Percentiles rank a stretch among this genome's conserved stretches.
Conservation (phyloP, 2,329 filamentous ascomycete species). For the Sporothrix brasiliensis region DNA sequence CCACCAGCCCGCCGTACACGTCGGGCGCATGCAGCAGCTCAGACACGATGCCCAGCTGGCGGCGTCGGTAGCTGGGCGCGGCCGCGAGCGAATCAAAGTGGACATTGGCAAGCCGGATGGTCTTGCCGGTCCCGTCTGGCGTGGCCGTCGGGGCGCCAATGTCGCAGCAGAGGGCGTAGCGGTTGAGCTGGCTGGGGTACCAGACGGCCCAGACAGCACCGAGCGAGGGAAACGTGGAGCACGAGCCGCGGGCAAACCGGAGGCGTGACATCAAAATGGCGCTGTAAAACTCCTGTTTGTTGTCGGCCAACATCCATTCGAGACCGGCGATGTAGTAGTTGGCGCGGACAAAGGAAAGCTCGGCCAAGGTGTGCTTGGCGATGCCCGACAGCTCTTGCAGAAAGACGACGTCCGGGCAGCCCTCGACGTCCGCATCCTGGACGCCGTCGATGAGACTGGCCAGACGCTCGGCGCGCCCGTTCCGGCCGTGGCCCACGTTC, state of each 20-base stretch:
- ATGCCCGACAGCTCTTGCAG: constrained; percentile 43
- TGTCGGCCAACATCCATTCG: constrained; percentile 32
- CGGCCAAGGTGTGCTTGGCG: constrained; percentile 39
- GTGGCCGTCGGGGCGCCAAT: constrained; percentile 32
- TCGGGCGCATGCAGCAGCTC: constrained; percentile 37
- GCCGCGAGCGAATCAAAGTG: constrained; percentile 46
- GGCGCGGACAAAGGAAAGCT: constrained; percentile 38
- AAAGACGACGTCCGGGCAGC: constrained; percentile 42
- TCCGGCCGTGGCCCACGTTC: constrained; percentile 41
- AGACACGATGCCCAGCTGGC: constrained; percentile 41
- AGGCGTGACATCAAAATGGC: constrained; percentile 41
- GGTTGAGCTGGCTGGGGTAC: constrained; percentile 40
- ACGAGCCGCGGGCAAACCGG: constrained; percentile 40
- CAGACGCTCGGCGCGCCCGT: constrained; percentile 36
- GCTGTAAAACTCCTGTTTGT: constrained; percentile 37
- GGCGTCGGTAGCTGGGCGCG: constrained; percentile 40
- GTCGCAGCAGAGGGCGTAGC: constrained; percentile 46
- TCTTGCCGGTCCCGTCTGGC: not conserved
- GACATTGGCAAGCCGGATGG: constrained; percentile 45
- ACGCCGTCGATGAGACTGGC: constrained; percentile 40
- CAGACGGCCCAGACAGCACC: constrained; percentile 34
- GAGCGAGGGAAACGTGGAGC: constrained; percentile 39
- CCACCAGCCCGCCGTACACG: constrained; percentile 42
- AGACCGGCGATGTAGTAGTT: constrained; percentile 43
- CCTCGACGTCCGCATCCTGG: constrained; percentile 22